Conservation (phyloP, 805 yeast genomes). For the Starmerella ratchasimensis region DNA sequence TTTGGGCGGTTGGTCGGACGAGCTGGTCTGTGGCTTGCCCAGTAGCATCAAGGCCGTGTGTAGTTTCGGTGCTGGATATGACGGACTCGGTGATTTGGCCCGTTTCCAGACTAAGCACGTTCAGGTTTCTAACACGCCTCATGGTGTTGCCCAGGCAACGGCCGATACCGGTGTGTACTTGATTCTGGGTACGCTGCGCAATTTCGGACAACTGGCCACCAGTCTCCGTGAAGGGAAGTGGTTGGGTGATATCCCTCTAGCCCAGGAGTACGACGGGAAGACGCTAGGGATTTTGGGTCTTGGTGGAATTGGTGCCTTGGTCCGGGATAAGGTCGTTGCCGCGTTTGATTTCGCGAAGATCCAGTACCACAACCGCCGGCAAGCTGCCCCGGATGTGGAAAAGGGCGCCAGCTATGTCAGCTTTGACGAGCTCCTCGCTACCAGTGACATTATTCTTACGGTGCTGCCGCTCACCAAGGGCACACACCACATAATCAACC, state of each 20-base stretch:
- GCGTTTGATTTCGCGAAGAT: conserved; percentile 37
- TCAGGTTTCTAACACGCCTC: conserved; percentile 41
- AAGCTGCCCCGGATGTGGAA: conserved; percentile 36
- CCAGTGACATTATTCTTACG: conserved; percentile 38
- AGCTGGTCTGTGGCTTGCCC: conserved; percentile 30
- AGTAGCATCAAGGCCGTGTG: conserved; percentile 32
- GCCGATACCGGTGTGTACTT: conserved; percentile 44
- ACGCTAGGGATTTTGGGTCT: conserved; percentile 46
- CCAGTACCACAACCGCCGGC: conserved; percentile 39
- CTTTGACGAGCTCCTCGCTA: conserved; percentile 35
- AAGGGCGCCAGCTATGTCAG: conserved; percentile 32
- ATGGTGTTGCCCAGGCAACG: conserved; percentile 40
- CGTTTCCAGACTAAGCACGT: conserved; percentile 32
- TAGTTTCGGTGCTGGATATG: conserved; percentile 49
- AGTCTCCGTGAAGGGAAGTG: conserved; percentile 35
- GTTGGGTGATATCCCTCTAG: conserved; percentile 33
- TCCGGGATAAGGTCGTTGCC: conserved; percentile 37
- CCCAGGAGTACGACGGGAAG: conserved; percentile 38
- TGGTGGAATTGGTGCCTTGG: conserved; percentile 50
- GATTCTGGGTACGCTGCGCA: conserved; percentile 39
- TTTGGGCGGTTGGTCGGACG: conserved; percentile 35
- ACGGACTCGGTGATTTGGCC: conserved; percentile 33
- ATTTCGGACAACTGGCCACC: conserved; percentile 33
- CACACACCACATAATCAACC: conserved; percentile 38
- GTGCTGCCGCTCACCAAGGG: conserved; percentile 41